Evolutionary conservation across 768 basidiomycete species (phyloP), one percentile per base, ranked within the genome.

Genomic region (Tubosaeta sp.): DNA sequence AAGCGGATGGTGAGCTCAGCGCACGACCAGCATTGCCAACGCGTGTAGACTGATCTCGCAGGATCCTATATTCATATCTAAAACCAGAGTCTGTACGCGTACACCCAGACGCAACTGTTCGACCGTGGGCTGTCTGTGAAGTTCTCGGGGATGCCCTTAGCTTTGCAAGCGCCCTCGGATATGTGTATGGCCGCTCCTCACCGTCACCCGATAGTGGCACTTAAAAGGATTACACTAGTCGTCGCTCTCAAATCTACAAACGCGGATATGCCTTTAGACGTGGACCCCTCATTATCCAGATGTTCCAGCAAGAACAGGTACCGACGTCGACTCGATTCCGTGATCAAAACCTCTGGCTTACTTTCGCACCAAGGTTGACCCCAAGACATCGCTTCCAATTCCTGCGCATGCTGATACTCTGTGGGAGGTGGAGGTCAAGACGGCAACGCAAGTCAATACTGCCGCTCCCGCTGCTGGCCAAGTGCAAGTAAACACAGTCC

Each of bases 391-490:
- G 48, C 81, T 84, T 57, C 84, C 87, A 0, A 84, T 84, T 42
- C 84, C 86, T 34, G 86, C 86, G n/a, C 86, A 88, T 50, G 71
- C 82, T 8, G 88, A 88, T 58, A 88, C 88, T 0, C 74, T 89
- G 6, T 93, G 90, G 90, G 86, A 91, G 65, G 88, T 93, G 34
- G 87, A 92, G 71, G 89, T 91, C 46, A 91, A 88, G 66, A 90
- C 90, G 1, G 86, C 88, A 2, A 74, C 77, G 3, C 91, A 91
- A 6, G 82, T 88, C 41, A 81, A 86, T 14, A 89, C 88, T 52
- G 86, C 84, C 0, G 66, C 59, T 22, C 53, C 66, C 27, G 52
- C 48, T 32, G 44, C 51, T 29, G 65, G 67, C 17, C 67, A 71
- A 39, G 57, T 65, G 9, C 88, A 85, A 64, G 84, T 86, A 54